These are phyloP conservation scores for Aspergillus felis DNA, from an alignment of 2,329 filamentous ascomycete species.

Conservation along the genomic window DNA sequence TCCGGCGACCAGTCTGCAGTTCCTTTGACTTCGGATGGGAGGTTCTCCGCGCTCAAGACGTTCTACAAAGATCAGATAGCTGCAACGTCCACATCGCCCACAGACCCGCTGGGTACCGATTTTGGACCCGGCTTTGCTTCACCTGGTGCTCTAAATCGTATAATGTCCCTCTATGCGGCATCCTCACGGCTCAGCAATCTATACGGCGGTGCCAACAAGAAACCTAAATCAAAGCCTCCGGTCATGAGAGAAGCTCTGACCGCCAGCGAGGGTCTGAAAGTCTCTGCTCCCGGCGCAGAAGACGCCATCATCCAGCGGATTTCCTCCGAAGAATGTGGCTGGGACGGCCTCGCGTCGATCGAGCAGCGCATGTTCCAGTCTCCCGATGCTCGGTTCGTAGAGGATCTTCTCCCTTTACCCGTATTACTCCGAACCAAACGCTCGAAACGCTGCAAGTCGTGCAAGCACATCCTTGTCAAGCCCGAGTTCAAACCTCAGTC, in stretches of 20 bases:
- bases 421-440: conserved; percentile 85
- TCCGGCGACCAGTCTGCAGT: conserved; percentile 34
- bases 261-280: conserved; percentile 66
- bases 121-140: conserved; percentile 57
- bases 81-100: conserved; percentile 53
- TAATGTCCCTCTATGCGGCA: conserved; percentile 83
- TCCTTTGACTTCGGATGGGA: conserved; percentile 60
- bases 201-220: conserved; percentile 52
- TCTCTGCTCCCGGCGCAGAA: conserved; percentile 59
- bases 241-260: conserved; percentile 77
- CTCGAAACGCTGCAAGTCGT: conserved; percentile 86
- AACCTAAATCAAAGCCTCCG: conserved; percentile 62
- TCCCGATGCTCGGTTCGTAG: conserved; percentile 57
- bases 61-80: conserved; percentile 81
- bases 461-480: conserved; percentile 91
- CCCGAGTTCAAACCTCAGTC: conserved; percentile 87
- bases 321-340: conserved; percentile 51
- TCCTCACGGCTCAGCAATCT: conserved; percentile 52
- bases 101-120: conserved; percentile 50
- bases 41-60: conserved; percentile 68
- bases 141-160: conserved; percentile 75
- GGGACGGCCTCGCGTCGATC: conserved; percentile 58
- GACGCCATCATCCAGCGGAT: conserved; percentile 58
- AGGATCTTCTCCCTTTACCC: conserved; percentile 75
- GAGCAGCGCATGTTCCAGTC: conserved; percentile 51